A percentile compares a stretch with the other conserved stretches of the same genome.
phyloP scores from a whole-genome alignment of 371 early-diverging fungal genomes.

The Saksenaea vasiformis region DNA sequence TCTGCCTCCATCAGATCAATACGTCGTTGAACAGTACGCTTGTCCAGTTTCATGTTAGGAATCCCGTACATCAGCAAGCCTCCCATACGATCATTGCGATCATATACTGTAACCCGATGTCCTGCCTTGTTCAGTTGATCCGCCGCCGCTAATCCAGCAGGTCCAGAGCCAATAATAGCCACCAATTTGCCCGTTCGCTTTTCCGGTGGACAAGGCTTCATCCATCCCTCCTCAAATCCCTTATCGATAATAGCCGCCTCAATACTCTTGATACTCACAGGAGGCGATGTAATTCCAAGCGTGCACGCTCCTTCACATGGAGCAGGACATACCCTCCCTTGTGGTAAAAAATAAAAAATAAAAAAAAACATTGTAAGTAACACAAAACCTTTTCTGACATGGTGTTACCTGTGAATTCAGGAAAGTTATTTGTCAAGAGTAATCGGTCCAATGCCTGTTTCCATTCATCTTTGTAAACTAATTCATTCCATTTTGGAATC shows the following conservation, averaged over 20 bases:
- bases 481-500: constrained; percentile 98
- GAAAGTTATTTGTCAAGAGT: constrained; percentile 97
- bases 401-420: constrained; percentile 75
- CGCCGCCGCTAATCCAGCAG: constrained; percentile 96
- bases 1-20: constrained; percentile 90
- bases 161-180: constrained; percentile 94
- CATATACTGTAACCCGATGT: constrained; percentile 92
- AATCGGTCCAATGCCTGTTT: constrained; percentile 90
- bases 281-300: constrained; percentile 85
- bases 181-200: constrained; percentile 82
- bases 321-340: constrained; percentile 90
- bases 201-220: constrained; percentile 80
- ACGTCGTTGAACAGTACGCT: constrained; percentile 90
- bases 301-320: constrained; percentile 72
- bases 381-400: constrained; percentile 21
- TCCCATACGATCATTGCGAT: constrained; percentile 94
- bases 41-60: constrained; percentile 99
- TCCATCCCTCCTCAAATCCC: constrained; percentile 96
- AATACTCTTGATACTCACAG: constrained; percentile 96
- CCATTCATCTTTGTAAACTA: constrained; percentile 94
- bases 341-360: constrained; percentile 67
- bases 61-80: constrained; percentile 98
- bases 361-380: constrained; percentile 32
- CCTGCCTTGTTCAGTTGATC: constrained; percentile 98
- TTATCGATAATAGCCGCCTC: constrained; percentile 96